Percentiles rank a stretch among this genome's conserved stretches.
Conservation (phyloP, 1,284 basidiomycete species). For the Moesziomyces parantarcticus region DNA sequence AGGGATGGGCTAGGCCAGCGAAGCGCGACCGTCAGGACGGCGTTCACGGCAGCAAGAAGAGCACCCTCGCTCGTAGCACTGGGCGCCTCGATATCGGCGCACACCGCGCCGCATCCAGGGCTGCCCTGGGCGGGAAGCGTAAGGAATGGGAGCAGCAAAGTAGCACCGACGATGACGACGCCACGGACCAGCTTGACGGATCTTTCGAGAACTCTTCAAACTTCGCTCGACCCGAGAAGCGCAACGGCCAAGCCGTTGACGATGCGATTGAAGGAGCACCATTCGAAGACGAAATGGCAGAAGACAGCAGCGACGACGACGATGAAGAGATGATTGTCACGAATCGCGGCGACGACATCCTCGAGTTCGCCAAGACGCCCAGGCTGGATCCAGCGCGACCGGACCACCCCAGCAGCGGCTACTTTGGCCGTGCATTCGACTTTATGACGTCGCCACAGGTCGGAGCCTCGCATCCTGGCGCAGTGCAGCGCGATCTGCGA, state of each 20-base stretch:
- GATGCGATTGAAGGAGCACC: not conserved
- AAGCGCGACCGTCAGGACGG: slow-evolving; percentile 1
- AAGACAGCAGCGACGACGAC: slow-evolving; percentile 42
- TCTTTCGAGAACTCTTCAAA: not conserved
- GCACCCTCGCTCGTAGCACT: not conserved
- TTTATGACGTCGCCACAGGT: slow-evolving; percentile 45
- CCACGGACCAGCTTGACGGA: not conserved
- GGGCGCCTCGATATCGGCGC: slow-evolving; percentile 45
- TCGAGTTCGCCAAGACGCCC: slow-evolving; percentile 63
- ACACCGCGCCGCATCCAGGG: slow-evolving; percentile 39
- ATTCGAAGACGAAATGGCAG: slow-evolving; percentile 10
- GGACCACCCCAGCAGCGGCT: slow-evolving; percentile 33
- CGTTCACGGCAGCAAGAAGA: not conserved
- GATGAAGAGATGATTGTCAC: slow-evolving; percentile 65
- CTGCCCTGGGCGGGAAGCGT: slow-evolving; percentile 19
- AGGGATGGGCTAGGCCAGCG: slow-evolving; percentile 34
- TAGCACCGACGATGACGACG: not conserved
- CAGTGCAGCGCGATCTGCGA: slow-evolving; percentile 8
- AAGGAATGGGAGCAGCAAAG: slow-evolving; percentile 10
- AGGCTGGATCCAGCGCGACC: slow-evolving; percentile 37
- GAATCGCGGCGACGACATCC: slow-evolving; percentile 57
- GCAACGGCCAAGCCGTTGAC: slow-evolving; percentile 1
- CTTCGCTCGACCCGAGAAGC: not conserved
- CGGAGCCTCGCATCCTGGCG: slow-evolving; percentile 18
- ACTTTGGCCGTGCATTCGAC: slow-evolving; percentile 49